These are phyloP conservation scores for Moesziomyces sp. DNA, from an alignment of 1,284 basidiomycete species.

Conservation along the genomic window DNA sequence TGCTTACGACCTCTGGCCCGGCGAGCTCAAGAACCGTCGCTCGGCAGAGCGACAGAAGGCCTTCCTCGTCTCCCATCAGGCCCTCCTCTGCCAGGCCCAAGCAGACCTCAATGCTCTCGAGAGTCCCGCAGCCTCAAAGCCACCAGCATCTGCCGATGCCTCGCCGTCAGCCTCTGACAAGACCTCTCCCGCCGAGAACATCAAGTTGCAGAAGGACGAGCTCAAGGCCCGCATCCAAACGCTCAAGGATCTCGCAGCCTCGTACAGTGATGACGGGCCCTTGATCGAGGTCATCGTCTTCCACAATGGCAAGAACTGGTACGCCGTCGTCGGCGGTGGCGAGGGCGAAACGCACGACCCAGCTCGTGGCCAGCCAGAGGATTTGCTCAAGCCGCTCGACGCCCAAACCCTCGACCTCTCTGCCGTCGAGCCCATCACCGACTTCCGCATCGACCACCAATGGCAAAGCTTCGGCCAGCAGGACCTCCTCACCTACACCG, in stretches of 20 bases:
- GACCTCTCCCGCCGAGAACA: slow-evolving; percentile 14
- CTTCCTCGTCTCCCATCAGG: slow-evolving; percentile 62
- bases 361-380: slow-evolving; percentile 49
- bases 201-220: slow-evolving; percentile 56
- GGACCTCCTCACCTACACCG: slow-evolving; percentile 67
- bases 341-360: slow-evolving; percentile 64
- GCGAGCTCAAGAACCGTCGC: slow-evolving; percentile 62
- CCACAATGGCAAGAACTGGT: slow-evolving; percentile 67
- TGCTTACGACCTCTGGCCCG: slow-evolving; percentile 68
- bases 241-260: slow-evolving; percentile 62
- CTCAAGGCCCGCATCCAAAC: slow-evolving; percentile 61
- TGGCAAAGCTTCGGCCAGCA: slow-evolving; percentile 65
- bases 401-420: slow-evolving; percentile 58
- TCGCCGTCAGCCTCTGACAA: slow-evolving; percentile 5
- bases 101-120: slow-evolving; percentile 52
- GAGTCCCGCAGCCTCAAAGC: slow-evolving; percentile 5
- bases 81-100: slow-evolving; percentile 59
- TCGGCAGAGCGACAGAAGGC: slow-evolving; percentile 61
- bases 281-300: slow-evolving; percentile 66
- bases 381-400: slow-evolving; percentile 38
- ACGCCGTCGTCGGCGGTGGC: slow-evolving; percentile 66
- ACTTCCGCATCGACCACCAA: slow-evolving; percentile 64
- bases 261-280: slow-evolving; percentile 65
- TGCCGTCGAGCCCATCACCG: slow-evolving; percentile 57
- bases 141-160: slow-evolving; percentile 9